Evolutionary conservation across 179 eudicot genomes (phyloP), one percentile per base, ranked within the genome.

Genomic region (Nepenthes alata): DNA sequence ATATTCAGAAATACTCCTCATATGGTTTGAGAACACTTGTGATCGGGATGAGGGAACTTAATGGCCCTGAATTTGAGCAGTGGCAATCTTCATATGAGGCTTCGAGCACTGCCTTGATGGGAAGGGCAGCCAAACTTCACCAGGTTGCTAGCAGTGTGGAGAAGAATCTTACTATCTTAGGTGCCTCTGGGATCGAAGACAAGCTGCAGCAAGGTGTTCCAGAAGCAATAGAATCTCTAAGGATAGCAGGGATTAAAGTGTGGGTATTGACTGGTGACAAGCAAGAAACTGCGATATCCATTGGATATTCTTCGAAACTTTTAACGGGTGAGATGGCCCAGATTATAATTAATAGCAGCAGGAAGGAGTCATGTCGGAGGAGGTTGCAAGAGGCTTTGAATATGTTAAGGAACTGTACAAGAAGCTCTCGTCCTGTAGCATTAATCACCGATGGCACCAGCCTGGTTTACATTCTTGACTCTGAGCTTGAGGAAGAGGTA

Each of bases 211-310:
- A 79, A 63, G 97, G 97, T 54, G 99, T 90, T 12, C 99, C 99
- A 6, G 97, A 90, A 76, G 97, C 99, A 5, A 85, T 94, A 63
- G 97, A 90, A 65, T 78, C 99, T 70, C 71, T 94, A 55, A 79
- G 97, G 73, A 72, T 71, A 47, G 99, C 99, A 11, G 96, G 88
- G 47, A 85, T 94, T 37, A 90, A 90, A 71, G 97, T 94, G 34
- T 94, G 99, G 99, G 96, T 94, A 63, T 80, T 94, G 69, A 94
- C 99, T 4, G 99, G 99, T 57, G 99, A 94, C 74, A 94, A 94
- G 77, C 99, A 94, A 81, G 96, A 94, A 77, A 94, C 99, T 34
- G 99, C 99, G 2, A 85, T 94, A 61, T 94, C 99, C 59, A 94
- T 94, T 71, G 99, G 99, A 35, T 83, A 83, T 67, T 94, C 99